These are phyloP conservation scores for Solanum hybrid DNA, from an alignment of 305 asterid species.

Conservation along the genomic window DNA sequence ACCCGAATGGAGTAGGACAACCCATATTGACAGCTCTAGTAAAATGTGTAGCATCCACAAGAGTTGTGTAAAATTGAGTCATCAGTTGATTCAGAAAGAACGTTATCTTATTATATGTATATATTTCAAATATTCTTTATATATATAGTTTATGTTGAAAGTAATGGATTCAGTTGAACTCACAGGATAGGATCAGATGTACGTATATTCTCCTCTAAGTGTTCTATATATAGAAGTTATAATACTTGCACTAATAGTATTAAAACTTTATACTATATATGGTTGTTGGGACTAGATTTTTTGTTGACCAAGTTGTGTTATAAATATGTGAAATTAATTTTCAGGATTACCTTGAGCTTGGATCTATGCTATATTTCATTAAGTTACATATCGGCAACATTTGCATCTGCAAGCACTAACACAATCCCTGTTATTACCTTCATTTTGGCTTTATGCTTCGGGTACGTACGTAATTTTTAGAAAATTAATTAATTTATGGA, in stretches of 20 bases:
- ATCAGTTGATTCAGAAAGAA: not conserved
- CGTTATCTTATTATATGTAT: not conserved
- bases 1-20: too few species aligned
- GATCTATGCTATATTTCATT: slow-evolving; percentile 18
- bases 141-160: not conserved
- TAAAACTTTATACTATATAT: not conserved
- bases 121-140: not conserved
- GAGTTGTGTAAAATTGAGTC: not conserved
- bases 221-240: not conserved
- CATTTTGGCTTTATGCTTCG: slow-evolving; percentile 38
- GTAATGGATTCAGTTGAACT: not conserved
- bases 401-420: slow-evolving; percentile 23
- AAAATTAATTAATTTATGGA: not conserved
- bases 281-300: not conserved
- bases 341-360: slow-evolving; percentile 20
- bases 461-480: slow-evolving; percentile 20
- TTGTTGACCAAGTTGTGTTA: not conserved
- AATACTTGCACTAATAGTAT: not conserved
- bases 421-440: slow-evolving; percentile 46
- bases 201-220: not conserved
- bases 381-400: slow-evolving; percentile 27
- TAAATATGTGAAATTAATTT: not conserved
- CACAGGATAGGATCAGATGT: not conserved
- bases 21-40: too few species aligned
- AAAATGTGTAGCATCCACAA: not conserved